These are phyloP conservation scores for Nitzschia sp. DNA, from an alignment of 108 stramenopile genomes.

Conservation along the genomic window DNA sequence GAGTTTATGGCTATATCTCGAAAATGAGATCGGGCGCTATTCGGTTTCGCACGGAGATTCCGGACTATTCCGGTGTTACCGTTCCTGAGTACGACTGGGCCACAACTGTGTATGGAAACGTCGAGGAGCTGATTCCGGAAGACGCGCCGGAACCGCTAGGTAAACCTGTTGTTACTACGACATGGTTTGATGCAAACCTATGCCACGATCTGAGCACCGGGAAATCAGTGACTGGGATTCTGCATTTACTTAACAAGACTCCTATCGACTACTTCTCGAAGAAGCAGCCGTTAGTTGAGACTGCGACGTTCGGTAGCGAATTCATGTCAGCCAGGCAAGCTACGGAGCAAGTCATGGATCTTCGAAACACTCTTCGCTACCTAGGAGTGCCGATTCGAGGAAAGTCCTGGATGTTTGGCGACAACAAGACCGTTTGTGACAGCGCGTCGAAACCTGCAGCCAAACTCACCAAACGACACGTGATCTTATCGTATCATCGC, in stretches of 20 bases:
- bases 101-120: too few relatives aligned
- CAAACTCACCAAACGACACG: background rate
- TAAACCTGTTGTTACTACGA: too few relatives aligned
- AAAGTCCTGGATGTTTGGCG: constrained; percentile 36
- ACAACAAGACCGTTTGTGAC: constrained; percentile 17
- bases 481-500: background rate
- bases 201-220: too few relatives aligned
- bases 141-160: too few relatives aligned
- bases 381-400: constrained; percentile 47
- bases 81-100: too few relatives aligned
- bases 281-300: too few relatives aligned
- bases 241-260: too few relatives aligned
- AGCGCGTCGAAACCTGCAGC: background rate
- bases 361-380: constrained; percentile 37
- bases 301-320: background rate
- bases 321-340: background rate
- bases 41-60: constrained; percentile 15
- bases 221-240: too few relatives aligned
- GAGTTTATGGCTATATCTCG: constrained; percentile 29
- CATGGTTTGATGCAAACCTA: too few relatives aligned
- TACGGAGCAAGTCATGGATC: constrained; percentile 36
- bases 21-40: constrained; percentile 22
- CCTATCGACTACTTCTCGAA: too few relatives aligned
- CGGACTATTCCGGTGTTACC: constrained; percentile 10
- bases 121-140: too few relatives aligned